These are phyloP conservation scores for Evernia prunastri DNA, from an alignment of 495 filamentous ascomycete species.

Conservation along the genomic window DNA sequence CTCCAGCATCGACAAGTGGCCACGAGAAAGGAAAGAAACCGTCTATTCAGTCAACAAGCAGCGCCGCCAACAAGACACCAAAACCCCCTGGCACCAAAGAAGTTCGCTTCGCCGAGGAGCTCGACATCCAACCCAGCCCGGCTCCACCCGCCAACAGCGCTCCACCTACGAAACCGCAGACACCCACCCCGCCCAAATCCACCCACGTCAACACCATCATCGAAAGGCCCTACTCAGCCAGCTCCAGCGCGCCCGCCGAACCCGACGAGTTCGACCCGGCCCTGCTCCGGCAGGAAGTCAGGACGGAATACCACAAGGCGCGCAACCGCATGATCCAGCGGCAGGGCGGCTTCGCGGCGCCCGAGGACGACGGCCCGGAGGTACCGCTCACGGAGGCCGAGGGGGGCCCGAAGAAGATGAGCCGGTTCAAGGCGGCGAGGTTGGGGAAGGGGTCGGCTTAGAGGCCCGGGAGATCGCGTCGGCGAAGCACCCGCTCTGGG, in stretches of 20 bases:
- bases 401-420: constrained; percentile 64
- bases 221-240: constrained; percentile 46
- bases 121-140: constrained; percentile 53
- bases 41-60: background rate
- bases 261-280: constrained; percentile 69
- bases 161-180: constrained; percentile 18
- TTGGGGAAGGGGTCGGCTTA: constrained; percentile 41
- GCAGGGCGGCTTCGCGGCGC: constrained; percentile 65
- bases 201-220: constrained; percentile 54
- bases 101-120: constrained; percentile 65
- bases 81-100: constrained; percentile 45
- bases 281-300: constrained; percentile 67
- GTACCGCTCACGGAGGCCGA: constrained; percentile 61
- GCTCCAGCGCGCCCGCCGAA: constrained; percentile 36
- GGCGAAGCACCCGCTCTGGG: no score
- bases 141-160: background rate
- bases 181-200: constrained; percentile 47
- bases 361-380: constrained; percentile 52
- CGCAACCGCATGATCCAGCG: constrained; percentile 72
- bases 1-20: background rate
- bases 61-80: constrained; percentile 30
- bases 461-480: no score
- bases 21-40: background rate
- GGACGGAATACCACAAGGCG: constrained; percentile 69
- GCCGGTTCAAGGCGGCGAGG: constrained; percentile 83